Evolutionary conservation across 1,139 yeast genomes (phyloP).

Genomic region (Saccharomyces hybrid): DNA sequence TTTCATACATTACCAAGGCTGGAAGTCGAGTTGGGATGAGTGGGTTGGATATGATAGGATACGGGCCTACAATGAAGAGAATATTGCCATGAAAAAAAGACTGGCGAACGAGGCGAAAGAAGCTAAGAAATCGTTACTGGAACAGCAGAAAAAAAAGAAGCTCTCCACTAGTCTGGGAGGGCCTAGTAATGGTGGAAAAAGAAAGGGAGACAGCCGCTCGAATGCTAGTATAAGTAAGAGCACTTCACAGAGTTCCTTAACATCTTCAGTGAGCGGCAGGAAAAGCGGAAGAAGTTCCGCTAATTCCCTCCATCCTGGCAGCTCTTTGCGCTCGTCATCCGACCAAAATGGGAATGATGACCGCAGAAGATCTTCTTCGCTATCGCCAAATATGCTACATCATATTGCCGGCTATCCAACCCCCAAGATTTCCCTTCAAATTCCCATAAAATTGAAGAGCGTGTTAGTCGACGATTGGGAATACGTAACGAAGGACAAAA

Average conservation of each 20-base stretch:
- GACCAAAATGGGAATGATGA: slow-evolving; percentile 1
- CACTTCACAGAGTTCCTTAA: neutral
- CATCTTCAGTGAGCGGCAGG: neutral
- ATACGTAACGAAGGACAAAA: slow-evolving; percentile 69
- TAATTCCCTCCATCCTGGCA: neutral
- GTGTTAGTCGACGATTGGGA: slow-evolving; percentile 92
- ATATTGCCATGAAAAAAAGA: slow-evolving; percentile 55
- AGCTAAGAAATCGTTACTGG: slow-evolving; percentile 15
- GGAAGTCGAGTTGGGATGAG: slow-evolving; percentile 96
- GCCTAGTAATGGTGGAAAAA: neutral
- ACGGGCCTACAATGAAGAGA: slow-evolving; percentile 62
- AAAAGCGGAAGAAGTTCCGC: slow-evolving; percentile 4
- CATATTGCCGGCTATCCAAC: slow-evolving; percentile 5
- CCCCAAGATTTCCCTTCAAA: slow-evolving; percentile 46
- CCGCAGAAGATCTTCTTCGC: slow-evolving; percentile 1
- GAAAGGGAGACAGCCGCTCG: neutral
- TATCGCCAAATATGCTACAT: slow-evolving; percentile 3
- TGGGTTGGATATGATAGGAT: slow-evolving; percentile 78
- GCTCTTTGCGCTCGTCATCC: neutral
- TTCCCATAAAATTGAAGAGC: slow-evolving; percentile 62
- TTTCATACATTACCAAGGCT: slow-evolving; percentile 84
- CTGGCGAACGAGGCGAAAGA: slow-evolving; percentile 44
- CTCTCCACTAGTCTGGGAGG: slow-evolving; percentile 5
- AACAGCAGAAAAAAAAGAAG: slow-evolving; percentile 15
- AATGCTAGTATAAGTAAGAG: neutral